Evolutionary conservation across 768 basidiomycete species (phyloP).

Genomic region (Pleurotus salmoneostramineus): DNA sequence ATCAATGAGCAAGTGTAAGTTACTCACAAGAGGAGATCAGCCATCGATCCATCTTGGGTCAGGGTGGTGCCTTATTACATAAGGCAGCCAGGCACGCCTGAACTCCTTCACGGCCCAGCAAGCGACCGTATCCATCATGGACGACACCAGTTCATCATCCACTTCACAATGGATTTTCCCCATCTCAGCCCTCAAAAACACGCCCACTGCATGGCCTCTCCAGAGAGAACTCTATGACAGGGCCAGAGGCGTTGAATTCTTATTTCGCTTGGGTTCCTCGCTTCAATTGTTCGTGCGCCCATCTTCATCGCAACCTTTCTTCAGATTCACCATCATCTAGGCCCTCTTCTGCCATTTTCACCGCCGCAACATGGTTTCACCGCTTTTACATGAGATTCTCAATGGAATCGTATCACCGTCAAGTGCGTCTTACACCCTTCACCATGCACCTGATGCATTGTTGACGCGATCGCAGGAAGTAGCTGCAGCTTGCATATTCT

Average conservation of each 20-base stretch:
- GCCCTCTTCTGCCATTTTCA: conserved; percentile 77
- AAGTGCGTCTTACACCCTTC: conserved; percentile 42
- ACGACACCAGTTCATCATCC: conserved; percentile 1
- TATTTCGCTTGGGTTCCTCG: conserved; percentile 77
- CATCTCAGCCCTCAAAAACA: conserved; percentile 48
- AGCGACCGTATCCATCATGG: background rate
- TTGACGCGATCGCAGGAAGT: conserved; percentile 53
- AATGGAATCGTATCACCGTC: conserved; percentile 77
- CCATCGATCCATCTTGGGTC: background rate
- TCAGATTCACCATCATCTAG: conserved; percentile 31
- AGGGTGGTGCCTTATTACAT: background rate
- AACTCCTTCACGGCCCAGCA: no score
- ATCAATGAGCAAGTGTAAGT: background rate
- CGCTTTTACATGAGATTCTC: conserved; percentile 87
- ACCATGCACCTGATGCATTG: conserved; percentile 8
- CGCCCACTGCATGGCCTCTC: conserved; percentile 57
- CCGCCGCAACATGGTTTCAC: conserved; percentile 89
- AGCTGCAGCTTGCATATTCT: conserved; percentile 81
- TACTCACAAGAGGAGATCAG: no score
- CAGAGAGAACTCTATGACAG: conserved; percentile 76
- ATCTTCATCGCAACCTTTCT: conserved; percentile 9
- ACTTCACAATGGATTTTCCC: conserved; percentile 72
- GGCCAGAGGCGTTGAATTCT: conserved; percentile 79
- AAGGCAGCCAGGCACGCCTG: no score
- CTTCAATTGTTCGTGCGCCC: conserved; percentile 60